Percentiles rank a stretch among this genome's conserved stretches.
phyloP scores from a whole-genome alignment of 148 eudicot genomes.

The Cornus kousa region DNA sequence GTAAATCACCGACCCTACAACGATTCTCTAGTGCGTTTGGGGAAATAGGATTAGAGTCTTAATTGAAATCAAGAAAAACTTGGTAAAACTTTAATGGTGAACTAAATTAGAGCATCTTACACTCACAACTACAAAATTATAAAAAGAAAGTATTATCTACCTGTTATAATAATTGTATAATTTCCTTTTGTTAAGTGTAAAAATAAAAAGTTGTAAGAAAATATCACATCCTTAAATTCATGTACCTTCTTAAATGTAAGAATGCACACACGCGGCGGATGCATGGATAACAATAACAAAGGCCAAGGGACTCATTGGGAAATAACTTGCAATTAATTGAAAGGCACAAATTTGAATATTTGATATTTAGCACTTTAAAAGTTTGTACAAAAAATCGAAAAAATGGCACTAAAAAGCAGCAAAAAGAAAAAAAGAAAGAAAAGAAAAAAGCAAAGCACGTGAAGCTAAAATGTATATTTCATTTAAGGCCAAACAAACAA shows the following conservation, averaged over 20 bases:
- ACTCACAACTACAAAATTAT: no score
- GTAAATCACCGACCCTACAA: no score
- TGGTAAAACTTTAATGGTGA: no score
- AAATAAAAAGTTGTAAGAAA: no score
- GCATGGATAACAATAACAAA: neutral
- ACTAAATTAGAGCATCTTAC: no score
- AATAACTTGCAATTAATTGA: no score
- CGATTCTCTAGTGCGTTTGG: no score
- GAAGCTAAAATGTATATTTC: neutral
- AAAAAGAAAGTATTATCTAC: no score
- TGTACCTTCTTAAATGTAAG: neutral
- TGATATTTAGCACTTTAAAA: neutral
- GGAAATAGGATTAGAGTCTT: no score
- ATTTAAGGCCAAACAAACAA: constrained; percentile 2
- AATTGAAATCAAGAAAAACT: no score
- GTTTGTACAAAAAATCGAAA: constrained; percentile 1
- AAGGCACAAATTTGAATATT: neutral
- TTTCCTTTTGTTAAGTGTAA: no score
- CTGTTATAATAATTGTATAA: no score
- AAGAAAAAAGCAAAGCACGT: constrained; percentile 1
- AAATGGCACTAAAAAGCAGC: neutral
- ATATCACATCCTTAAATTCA: neutral
- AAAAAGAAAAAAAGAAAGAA: neutral
- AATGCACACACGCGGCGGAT: neutral
- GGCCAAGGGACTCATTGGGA: neutral